These are phyloP conservation scores for Helianthus tuberosus DNA, from an alignment of 129 eudicot species.

Conservation along the genomic window DNA sequence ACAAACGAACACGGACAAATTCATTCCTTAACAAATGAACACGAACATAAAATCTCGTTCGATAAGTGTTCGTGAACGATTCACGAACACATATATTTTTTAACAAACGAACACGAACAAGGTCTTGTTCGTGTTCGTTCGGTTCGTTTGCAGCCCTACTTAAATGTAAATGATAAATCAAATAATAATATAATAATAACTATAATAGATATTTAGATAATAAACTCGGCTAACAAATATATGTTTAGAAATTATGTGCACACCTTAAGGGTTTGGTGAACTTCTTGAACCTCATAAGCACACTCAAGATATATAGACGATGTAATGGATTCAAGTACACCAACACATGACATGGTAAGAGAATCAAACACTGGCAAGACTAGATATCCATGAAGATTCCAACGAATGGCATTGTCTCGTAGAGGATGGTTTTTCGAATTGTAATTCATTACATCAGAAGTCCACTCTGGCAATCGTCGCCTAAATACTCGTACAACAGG, in stretches of 20 bases:
- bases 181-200: background rate
- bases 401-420: conserved; percentile 1
- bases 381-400: conserved; percentile 20
- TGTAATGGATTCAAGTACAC: conserved; percentile 19
- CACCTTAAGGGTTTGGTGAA: conserved; percentile 12
- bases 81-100: too few relatives aligned
- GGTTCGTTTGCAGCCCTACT: too few relatives aligned
- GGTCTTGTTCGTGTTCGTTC: too few relatives aligned
- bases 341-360: conserved; percentile 3
- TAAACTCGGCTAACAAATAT: too few relatives aligned
- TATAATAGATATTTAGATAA: background rate
- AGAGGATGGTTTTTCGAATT: background rate
- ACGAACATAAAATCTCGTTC: too few relatives aligned
- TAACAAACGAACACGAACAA: too few relatives aligned
- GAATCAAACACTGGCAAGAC: conserved; percentile 23
- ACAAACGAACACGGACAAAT: too few relatives aligned
- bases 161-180: too few relatives aligned
- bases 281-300: conserved; percentile 18
- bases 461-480: conserved; percentile 16
- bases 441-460: conserved; percentile 6
- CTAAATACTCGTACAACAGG: conserved; percentile 10
- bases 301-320: conserved; percentile 5
- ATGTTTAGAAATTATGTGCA: background rate
- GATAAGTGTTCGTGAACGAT: too few relatives aligned
- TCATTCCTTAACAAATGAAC: too few relatives aligned